These are phyloP conservation scores for Tilletia indica DNA, from an alignment of 1,284 basidiomycete genomes.

Conservation along the genomic window DNA sequence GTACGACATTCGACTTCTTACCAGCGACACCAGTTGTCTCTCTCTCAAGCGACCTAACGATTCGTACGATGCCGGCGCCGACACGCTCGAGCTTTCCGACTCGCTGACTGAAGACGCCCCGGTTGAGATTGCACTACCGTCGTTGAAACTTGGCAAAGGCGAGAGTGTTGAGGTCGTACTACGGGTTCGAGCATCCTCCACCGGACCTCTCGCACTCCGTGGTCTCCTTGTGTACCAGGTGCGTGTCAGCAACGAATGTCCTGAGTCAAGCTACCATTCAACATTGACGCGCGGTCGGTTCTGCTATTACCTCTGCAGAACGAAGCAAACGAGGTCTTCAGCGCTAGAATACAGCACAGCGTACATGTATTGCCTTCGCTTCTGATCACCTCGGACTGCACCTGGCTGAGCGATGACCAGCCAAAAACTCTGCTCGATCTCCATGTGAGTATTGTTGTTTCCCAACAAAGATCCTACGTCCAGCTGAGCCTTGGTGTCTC, in stretches of 20 bases:
- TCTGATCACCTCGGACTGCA: slow-evolving; percentile 7
- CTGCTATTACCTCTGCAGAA: background rate
- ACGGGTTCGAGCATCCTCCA: background rate
- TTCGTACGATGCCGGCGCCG: background rate
- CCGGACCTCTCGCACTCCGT: background rate
- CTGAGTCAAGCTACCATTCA: background rate
- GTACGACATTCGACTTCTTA: background rate
- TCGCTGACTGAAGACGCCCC: slow-evolving; percentile 1
- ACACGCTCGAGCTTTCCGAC: background rate
- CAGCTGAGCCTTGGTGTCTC: background rate
- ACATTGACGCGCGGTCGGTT: background rate
- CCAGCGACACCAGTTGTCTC: background rate
- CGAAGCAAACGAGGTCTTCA: slow-evolving; percentile 5
- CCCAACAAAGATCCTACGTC: no score
- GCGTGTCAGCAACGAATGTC: background rate
- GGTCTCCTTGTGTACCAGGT: slow-evolving; percentile 23
- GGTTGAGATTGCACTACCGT: slow-evolving; percentile 13
- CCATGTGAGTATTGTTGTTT: background rate
- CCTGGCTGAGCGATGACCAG: background rate
- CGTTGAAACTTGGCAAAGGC: background rate
- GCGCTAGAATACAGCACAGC: background rate
- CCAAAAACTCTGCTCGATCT: slow-evolving; percentile 4
- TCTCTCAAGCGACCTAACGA: background rate
- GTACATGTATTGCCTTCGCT: slow-evolving; percentile 18
- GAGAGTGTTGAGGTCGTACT: background rate